Percentiles rank a stretch among this genome's conserved stretches.
Evolutionary conservation across 768 basidiomycete species (phyloP).

Genomic region (Gloeophyllum trabeum): DNA sequence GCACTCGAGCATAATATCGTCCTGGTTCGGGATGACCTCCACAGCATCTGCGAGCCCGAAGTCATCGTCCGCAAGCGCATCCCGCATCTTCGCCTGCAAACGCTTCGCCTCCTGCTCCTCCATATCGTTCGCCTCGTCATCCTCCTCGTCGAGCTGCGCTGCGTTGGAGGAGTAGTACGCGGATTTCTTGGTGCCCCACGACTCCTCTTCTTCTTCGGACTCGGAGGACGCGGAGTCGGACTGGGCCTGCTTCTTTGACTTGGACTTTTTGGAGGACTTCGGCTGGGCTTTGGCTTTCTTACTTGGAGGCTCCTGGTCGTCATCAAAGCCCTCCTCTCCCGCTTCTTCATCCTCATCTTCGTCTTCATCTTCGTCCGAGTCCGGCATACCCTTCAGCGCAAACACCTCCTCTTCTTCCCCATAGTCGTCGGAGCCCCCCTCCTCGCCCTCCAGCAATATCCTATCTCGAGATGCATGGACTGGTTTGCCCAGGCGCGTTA

Average conservation of each 20-base stretch:
- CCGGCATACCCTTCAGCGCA: conserved; percentile 46
- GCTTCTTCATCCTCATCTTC: conserved; percentile 33
- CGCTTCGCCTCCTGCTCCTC: conserved; percentile 83
- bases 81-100: conserved; percentile 65
- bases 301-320: conserved; percentile 19
- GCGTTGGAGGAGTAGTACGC: conserved; percentile 87
- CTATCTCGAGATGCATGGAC: conserved; percentile 69
- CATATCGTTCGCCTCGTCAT: conserved; percentile 81
- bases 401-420: conserved; percentile 80
- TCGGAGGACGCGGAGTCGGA: conserved; percentile 10
- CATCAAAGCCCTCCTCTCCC: conserved; percentile 19
- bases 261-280: conserved; percentile 15
- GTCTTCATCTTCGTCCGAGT: conserved; percentile 14
- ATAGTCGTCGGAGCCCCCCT: conserved; percentile 34
- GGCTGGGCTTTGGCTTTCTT: conserved; percentile 19
- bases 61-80: conserved; percentile 65
- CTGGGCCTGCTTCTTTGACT: conserved; percentile 1
- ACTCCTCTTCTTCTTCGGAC: conserved; percentile 40
- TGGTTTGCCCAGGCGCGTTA: conserved; percentile 23
- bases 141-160: conserved; percentile 67
- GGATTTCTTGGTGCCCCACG: conserved; percentile 72
- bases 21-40: conserved; percentile 21
- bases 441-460: conserved; percentile 63
- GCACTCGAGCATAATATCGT: conserved; percentile 4
- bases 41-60: conserved; percentile 67